phyloP scores from a whole-genome alignment of 2,329 filamentous ascomycete species.

The Fusarium sarcochroum region DNA sequence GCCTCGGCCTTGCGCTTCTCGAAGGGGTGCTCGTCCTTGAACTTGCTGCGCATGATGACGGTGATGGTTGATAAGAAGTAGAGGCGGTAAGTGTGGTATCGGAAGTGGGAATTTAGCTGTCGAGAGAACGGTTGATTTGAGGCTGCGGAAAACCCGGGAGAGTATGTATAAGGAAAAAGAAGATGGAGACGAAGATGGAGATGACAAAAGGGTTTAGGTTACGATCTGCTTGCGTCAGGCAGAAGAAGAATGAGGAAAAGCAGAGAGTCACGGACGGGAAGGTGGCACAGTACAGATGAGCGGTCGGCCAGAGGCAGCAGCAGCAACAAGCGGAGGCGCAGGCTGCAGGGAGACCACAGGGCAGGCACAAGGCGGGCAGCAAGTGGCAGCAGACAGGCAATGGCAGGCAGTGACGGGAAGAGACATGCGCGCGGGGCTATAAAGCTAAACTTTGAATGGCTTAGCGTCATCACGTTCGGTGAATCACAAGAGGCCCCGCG shows the following conservation, averaged over 20 bases:
- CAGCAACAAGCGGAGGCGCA: constrained; percentile 35
- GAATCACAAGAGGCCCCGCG: constrained; percentile 49
- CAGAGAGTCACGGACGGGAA: constrained; percentile 41
- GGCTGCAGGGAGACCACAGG: constrained; percentile 40
- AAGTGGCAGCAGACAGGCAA: constrained; percentile 30
- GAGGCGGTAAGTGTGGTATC: constrained; percentile 37
- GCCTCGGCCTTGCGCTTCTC: constrained; percentile 99
- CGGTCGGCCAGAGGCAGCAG: constrained; percentile 47
- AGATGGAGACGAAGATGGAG: constrained; percentile 38
- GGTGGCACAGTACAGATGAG: constrained; percentile 48
- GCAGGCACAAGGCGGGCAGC: constrained; percentile 27
- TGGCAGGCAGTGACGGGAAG: constrained; percentile 44
- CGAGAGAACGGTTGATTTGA: constrained; percentile 19
- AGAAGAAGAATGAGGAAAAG: constrained; percentile 47
- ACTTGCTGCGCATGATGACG: constrained; percentile 94
- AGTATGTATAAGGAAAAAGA: constrained; percentile 20
- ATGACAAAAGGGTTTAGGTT: constrained; percentile 47
- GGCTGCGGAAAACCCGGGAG: constrained; percentile 1
- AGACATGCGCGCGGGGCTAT: constrained; percentile 46
- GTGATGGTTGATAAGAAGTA: constrained; percentile 45
- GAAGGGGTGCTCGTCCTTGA: constrained; percentile 99
- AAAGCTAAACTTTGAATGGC: constrained; percentile 31
- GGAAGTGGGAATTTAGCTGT: constrained; percentile 23
- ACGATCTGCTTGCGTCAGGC: constrained; percentile 49
- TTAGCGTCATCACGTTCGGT: constrained; percentile 33